Conservation (phyloP, 148 eudicot species). For the Nepenthes gracilis region DNA sequence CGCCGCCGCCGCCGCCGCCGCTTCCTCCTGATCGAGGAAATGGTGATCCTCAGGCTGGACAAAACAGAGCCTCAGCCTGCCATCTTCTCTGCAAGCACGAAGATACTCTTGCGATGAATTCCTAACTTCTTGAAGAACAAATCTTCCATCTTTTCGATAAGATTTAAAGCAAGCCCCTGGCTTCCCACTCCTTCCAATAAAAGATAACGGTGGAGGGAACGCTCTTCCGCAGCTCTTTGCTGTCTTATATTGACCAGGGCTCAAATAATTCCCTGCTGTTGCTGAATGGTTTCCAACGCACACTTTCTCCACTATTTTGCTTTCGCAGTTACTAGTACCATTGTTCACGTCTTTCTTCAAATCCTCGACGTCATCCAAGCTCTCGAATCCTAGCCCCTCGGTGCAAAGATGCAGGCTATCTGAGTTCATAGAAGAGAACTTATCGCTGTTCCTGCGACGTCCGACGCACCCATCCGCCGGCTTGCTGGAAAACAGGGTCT, state of each 20-base stretch:
- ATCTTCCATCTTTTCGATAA: slow-evolving; percentile 54
- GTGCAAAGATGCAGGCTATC: slow-evolving; percentile 75
- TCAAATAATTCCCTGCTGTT: background rate
- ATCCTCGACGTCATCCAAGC: slow-evolving; percentile 59
- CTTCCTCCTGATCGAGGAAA: background rate
- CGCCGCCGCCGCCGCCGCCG: slow-evolving; percentile 1
- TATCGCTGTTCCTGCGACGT: slow-evolving; percentile 27
- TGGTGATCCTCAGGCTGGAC: slow-evolving; percentile 36
- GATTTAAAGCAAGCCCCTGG: slow-evolving; percentile 54
- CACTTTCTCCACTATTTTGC: slow-evolving; percentile 5
- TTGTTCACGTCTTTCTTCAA: slow-evolving; percentile 6
- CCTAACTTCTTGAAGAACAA: slow-evolving; percentile 59
- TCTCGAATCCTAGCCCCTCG: slow-evolving; percentile 85
- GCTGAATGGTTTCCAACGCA: slow-evolving; percentile 6
- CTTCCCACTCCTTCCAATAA: slow-evolving; percentile 61
- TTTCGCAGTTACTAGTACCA: slow-evolving; percentile 1
- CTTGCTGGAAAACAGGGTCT: background rate
- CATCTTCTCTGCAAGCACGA: slow-evolving; percentile 64
- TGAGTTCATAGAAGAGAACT: slow-evolving; percentile 47
- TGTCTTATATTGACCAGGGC: slow-evolving; percentile 19
- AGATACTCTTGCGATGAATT: slow-evolving; percentile 49
- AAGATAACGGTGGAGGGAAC: slow-evolving; percentile 82
- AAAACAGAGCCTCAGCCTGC: slow-evolving; percentile 51
- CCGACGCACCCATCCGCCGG: slow-evolving; percentile 4
- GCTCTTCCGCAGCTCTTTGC: slow-evolving; percentile 18